Percentiles rank a stretch among this genome's conserved stretches.
Conservation (phyloP, 164 flowering plant genomes). For the Cinnamomum micranthum region DNA sequence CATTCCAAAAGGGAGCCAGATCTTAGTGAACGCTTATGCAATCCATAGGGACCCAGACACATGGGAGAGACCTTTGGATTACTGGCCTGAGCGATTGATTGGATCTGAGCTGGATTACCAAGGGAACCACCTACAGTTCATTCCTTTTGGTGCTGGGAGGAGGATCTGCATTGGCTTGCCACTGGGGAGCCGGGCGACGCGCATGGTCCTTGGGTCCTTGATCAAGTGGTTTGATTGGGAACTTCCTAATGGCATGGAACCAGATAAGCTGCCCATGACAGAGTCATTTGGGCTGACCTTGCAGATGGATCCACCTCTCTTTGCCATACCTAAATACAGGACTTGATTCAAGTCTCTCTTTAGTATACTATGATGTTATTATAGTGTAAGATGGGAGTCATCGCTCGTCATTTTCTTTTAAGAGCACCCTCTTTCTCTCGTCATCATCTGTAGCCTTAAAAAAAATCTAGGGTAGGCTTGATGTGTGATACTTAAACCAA, state of each 20-base stretch:
- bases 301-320: conserved; percentile 19
- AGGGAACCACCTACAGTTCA: conserved; percentile 26
- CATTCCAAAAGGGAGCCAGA: conserved; percentile 22
- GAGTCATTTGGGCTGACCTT: conserved; percentile 25
- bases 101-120: conserved; percentile 22
- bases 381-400: too few species aligned
- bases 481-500: too few species aligned
- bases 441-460: too few species aligned
- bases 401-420: too few species aligned
- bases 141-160: conserved; percentile 28
- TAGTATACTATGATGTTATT: too few species aligned
- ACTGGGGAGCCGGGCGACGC: conserved; percentile 16
- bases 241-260: conserved; percentile 15
- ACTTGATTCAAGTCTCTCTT: neutral
- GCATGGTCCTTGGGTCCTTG: conserved; percentile 15
- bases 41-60: conserved; percentile 24
- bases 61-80: conserved; percentile 23
- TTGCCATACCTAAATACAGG: conserved; percentile 3
- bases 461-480: too few species aligned
- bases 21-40: conserved; percentile 27
- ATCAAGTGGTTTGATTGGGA: conserved; percentile 24
- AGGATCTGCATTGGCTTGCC: conserved; percentile 30
- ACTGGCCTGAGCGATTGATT: conserved; percentile 27
- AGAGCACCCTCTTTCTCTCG: too few species aligned
- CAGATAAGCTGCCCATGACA: conserved; percentile 18